These are phyloP conservation scores for Akanthomyces muscarius DNA, from an alignment of 2,329 filamentous ascomycete genomes.

Conservation along the genomic window DNA sequence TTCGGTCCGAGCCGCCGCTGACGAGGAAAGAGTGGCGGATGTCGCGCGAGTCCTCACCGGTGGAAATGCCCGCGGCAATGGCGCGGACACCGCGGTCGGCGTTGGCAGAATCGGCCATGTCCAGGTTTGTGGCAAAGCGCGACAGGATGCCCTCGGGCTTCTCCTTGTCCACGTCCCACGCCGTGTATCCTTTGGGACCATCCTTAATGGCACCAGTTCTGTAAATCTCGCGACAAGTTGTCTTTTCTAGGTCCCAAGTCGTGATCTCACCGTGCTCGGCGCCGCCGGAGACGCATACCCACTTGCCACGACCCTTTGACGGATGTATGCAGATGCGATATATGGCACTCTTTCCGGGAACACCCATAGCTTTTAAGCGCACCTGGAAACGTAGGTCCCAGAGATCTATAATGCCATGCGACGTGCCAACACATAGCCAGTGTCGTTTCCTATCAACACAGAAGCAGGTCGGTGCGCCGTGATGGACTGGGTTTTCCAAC, in stretches of 20 bases:
- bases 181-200: slow-evolving; percentile 64
- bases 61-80: slow-evolving; percentile 69
- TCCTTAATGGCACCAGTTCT: slow-evolving; percentile 63
- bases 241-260: slow-evolving; percentile 92
- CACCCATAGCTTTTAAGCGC: slow-evolving; percentile 80
- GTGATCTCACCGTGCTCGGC: slow-evolving; percentile 85
- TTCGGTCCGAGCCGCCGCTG: slow-evolving; percentile 84
- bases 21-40: slow-evolving; percentile 78
- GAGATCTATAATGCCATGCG: slow-evolving; percentile 85
- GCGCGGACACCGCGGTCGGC: slow-evolving; percentile 68
- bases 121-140: slow-evolving; percentile 73
- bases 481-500: slow-evolving; percentile 82
- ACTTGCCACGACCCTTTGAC: slow-evolving; percentile 70
- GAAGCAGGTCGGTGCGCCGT: slow-evolving; percentile 89
- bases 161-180: slow-evolving; percentile 89
- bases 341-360: slow-evolving; percentile 75
- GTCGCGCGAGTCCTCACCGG: slow-evolving; percentile 65
- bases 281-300: slow-evolving; percentile 85
- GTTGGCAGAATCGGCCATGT: slow-evolving; percentile 52
- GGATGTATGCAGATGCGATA: slow-evolving; percentile 78
- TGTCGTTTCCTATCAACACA: slow-evolving; percentile 80
- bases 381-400: slow-evolving; percentile 97
- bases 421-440: slow-evolving; percentile 88
- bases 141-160: slow-evolving; percentile 80
- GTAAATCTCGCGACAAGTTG: slow-evolving; percentile 83